phyloP scores from a whole-genome alignment of 75 land plant genomes.

The Larix kaempferi region DNA sequence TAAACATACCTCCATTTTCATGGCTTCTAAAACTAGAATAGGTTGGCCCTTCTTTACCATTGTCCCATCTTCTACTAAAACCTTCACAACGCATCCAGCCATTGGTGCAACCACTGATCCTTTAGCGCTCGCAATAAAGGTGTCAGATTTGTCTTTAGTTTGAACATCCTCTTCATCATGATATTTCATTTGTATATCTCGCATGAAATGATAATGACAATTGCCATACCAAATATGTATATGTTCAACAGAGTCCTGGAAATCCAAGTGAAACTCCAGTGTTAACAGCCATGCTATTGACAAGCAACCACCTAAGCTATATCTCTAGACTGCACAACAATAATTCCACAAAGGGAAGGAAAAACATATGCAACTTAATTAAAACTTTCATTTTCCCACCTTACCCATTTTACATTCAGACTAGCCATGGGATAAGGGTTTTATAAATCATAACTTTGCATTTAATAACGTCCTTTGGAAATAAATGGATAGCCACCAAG shows the following conservation, averaged over 20 bases:
- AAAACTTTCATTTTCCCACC: no score
- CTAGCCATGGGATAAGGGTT: no score
- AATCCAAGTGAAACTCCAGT: not conserved
- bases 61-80: slow-evolving; percentile 57
- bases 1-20: slow-evolving; percentile 96
- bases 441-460: no score
- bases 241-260: slow-evolving; percentile 64
- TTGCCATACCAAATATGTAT: slow-evolving; percentile 80
- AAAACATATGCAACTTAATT: no score
- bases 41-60: slow-evolving; percentile 80
- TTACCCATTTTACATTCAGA: no score
- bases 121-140: slow-evolving; percentile 19
- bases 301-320: no score
- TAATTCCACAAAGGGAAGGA: no score
- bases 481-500: no score
- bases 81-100: slow-evolving; percentile 93
- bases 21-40: slow-evolving; percentile 88
- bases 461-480: no score
- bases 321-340: no score
- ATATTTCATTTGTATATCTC: slow-evolving; percentile 28
- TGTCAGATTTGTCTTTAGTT: slow-evolving; percentile 26
- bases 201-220: slow-evolving; percentile 72
- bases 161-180: slow-evolving; percentile 37
- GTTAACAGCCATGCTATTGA: no score
- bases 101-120: slow-evolving; percentile 87